Evolutionary conservation across 805 yeast species (phyloP), one percentile per base, ranked within the genome.

Genomic region (Candida broadrunensis): DNA sequence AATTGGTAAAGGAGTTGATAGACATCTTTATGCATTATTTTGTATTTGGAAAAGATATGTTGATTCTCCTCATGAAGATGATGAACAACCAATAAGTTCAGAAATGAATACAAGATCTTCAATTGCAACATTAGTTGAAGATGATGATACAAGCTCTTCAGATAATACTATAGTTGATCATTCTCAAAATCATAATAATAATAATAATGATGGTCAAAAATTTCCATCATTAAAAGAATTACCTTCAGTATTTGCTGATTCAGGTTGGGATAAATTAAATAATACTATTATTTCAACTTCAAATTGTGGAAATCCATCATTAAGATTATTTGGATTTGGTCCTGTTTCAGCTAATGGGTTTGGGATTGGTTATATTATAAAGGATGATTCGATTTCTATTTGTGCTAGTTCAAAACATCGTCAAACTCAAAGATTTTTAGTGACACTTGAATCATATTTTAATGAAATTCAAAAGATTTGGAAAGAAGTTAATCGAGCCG

Each of bases 251-350:
- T 89, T 88, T 64, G 84, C 86, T 1, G 96, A 89, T 60, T 69
- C 78, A 7, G 95, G 96, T 21, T 89, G 97, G 97, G 88, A 83
- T 52, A 79, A 81, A 55, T 65, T 89, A 44, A 88, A 88, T 63
- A 85, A 82, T 49, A 84, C 91, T 4, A 75, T 88, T 16, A 67
- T 89, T 19, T 85, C 95, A 12, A 65, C 71, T 23, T 79, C 82
- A 3, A 78, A 78, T 53, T 78, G 83, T 56, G 83, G 83, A 19
- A 78, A 78, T 49, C 82, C 83, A 2, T 75, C 83, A 0, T 61
- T 78, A 39, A 65, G 79, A 44, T 63, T 75, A 43, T 78, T 78
- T 57, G 83, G 83, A 1, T 76, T 78, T 39, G 80, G 83, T 2
- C 83, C 83, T 1, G 78, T 79, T 3, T 67, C 77, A 35, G 73